Conservation (phyloP, 345 rosid species). For the Corchorus olitorius region DNA sequence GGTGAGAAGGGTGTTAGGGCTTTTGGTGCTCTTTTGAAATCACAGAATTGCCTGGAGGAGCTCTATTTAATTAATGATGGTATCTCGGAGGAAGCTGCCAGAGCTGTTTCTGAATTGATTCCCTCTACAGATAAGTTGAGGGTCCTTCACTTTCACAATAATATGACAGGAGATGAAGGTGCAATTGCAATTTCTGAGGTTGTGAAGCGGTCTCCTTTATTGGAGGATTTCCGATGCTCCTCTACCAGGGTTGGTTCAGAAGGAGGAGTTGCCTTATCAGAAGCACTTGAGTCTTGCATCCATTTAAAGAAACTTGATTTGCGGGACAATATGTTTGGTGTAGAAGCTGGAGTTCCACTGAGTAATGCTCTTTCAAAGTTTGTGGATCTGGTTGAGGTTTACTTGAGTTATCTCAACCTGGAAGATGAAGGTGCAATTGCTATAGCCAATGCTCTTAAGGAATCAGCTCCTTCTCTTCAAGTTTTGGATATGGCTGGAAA, state of each 20-base stretch:
- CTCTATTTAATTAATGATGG: slow-evolving; percentile 88
- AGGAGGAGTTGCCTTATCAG: slow-evolving; percentile 80
- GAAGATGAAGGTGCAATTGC: slow-evolving; percentile 79
- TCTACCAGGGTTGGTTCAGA: slow-evolving; percentile 80
- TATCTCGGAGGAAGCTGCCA: slow-evolving; percentile 91
- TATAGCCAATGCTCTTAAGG: slow-evolving; percentile 62
- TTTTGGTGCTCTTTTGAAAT: slow-evolving; percentile 65
- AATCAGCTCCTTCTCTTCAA: slow-evolving; percentile 62
- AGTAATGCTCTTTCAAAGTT: slow-evolving; percentile 69
- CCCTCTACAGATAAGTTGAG: slow-evolving; percentile 81
- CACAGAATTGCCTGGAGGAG: slow-evolving; percentile 77
- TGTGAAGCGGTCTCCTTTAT: slow-evolving; percentile 57
- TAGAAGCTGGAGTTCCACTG: slow-evolving; percentile 70
- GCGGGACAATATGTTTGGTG: slow-evolving; percentile 88
- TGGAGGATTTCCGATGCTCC: slow-evolving; percentile 86
- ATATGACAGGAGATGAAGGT: slow-evolving; percentile 93
- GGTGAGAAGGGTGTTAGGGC: slow-evolving; percentile 96
- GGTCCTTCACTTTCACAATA: slow-evolving; percentile 85
- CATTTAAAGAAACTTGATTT: slow-evolving; percentile 78
- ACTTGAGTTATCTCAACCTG: slow-evolving; percentile 83
- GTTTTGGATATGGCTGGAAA: slow-evolving; percentile 94
- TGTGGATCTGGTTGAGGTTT: slow-evolving; percentile 61
- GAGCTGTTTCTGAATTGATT: slow-evolving; percentile 73
- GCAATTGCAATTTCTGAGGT: slow-evolving; percentile 73
- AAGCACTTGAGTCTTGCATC: slow-evolving; percentile 69